A percentile compares a stretch with the other conserved stretches of the same genome.
phyloP scores from a whole-genome alignment of 164 flowering plant species.

The Brasenia schreberi region DNA sequence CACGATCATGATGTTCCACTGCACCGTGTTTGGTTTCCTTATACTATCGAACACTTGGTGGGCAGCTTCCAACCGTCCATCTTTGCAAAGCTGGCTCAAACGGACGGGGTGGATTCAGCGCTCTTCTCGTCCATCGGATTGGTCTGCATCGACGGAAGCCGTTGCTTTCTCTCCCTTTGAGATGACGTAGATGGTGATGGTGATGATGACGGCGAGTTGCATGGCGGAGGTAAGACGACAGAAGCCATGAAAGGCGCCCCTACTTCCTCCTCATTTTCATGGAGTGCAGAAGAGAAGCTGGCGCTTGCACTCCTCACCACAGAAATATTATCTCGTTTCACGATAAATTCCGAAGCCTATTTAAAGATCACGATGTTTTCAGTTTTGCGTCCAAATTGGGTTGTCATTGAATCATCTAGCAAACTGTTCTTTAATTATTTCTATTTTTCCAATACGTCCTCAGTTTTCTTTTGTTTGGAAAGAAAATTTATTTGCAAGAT shows the following conservation, averaged over 20 bases:
- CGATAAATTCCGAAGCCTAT: too few relatives aligned
- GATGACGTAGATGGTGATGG: not conserved
- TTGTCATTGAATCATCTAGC: too few relatives aligned
- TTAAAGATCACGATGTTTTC: too few relatives aligned
- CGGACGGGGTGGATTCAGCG: conserved; percentile 23
- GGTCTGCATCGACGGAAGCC: not conserved
- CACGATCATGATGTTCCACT: conserved; percentile 86
- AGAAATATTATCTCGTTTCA: not conserved
- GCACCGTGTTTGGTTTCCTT: conserved; percentile 58
- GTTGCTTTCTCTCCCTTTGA: not conserved
- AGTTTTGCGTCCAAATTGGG: too few relatives aligned
- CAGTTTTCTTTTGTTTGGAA: too few relatives aligned
- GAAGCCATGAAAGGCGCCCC: not conserved
- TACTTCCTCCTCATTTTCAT: not conserved
- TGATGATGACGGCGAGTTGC: not conserved
- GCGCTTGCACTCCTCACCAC: not conserved
- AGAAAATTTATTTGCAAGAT: too few relatives aligned
- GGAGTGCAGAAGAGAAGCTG: not conserved
- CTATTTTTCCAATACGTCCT: too few relatives aligned
- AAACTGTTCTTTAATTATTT: too few relatives aligned
- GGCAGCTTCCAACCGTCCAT: conserved; percentile 60
- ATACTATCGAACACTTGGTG: conserved; percentile 64
- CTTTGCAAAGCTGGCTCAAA: conserved; percentile 59
- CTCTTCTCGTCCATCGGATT: not conserved
- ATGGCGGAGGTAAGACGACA: not conserved